Conservation (phyloP, 768 basidiomycete genomes). For the Leccinum boreale region DNA sequence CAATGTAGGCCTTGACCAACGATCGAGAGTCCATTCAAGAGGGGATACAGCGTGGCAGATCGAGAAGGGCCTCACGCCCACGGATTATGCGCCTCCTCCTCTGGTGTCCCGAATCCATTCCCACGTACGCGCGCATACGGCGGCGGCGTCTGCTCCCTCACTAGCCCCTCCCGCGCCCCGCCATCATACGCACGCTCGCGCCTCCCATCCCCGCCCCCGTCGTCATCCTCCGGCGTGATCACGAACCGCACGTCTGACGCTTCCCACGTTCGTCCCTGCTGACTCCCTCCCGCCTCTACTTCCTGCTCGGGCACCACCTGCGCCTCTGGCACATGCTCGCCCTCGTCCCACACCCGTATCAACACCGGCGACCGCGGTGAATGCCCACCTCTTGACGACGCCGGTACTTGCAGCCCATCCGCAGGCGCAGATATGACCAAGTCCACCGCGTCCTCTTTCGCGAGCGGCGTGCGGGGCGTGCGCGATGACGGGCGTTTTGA, state of each 20-base stretch:
- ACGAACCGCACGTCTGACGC: conserved; percentile 1
- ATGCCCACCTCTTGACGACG: conserved; percentile 10
- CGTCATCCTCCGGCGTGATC: conserved; percentile 1
- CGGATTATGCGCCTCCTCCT: conserved; percentile 18
- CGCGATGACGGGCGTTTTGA: neutral
- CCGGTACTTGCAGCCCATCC: conserved; percentile 16
- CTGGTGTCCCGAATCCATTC: conserved; percentile 9
- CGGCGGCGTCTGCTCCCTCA: conserved; percentile 20
- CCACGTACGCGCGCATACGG: conserved; percentile 8
- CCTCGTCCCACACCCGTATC: conserved; percentile 27
- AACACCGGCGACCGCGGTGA: conserved; percentile 19
- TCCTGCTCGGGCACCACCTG: neutral
- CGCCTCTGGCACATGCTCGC: neutral
- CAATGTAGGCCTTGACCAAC: too few relatives aligned
- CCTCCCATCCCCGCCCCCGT: neutral
- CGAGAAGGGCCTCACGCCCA: conserved; percentile 16
- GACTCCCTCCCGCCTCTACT: neutral
- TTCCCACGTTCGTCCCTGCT: neutral
- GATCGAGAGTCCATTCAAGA: too few relatives aligned
- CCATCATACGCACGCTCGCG: neutral
- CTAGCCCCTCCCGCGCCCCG: conserved; percentile 2
- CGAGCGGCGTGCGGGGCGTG: conserved; percentile 16
- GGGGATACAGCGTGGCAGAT: too few relatives aligned
- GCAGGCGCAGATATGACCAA: conserved; percentile 52
- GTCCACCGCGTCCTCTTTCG: conserved; percentile 75